These are phyloP conservation scores for Pythium chondricola DNA, from an alignment of 352 stramenopile genomes.

Conservation along the genomic window DNA sequence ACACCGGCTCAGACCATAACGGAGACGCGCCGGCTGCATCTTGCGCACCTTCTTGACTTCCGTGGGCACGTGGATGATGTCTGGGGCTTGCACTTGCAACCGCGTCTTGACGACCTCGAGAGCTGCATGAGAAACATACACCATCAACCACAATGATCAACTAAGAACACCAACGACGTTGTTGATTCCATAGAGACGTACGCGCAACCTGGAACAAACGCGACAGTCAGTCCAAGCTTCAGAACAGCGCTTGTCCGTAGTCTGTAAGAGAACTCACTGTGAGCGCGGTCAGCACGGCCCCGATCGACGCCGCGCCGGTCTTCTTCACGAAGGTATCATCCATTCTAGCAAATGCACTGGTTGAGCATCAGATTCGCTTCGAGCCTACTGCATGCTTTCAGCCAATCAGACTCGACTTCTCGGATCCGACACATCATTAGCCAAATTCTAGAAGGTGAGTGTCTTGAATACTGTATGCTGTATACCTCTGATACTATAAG, in stretches of 20 bases:
- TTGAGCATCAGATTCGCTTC: neutral
- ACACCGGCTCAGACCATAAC: neutral
- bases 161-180: neutral
- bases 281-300: constrained; percentile 61
- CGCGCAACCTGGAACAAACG: constrained; percentile 62
- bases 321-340: constrained; percentile 66
- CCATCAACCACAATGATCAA: constrained; percentile 1
- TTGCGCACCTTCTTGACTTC: constrained; percentile 38
- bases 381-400: neutral
- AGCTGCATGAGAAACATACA: constrained; percentile 25
- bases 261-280: constrained; percentile 41
- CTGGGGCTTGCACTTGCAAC: constrained; percentile 63
- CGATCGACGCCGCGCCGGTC: constrained; percentile 48
- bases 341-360: constrained; percentile 20
- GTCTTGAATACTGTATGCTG: too few species aligned
- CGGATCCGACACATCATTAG: too few species aligned
- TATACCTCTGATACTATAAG: too few species aligned
- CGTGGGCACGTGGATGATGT: constrained; percentile 38
- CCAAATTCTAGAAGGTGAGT: too few species aligned
- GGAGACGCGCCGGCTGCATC: neutral
- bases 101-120: constrained; percentile 85
- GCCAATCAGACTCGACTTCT: constrained; percentile 1
- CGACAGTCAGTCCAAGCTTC: too few species aligned
- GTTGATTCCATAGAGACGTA: constrained; percentile 21
- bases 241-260: too few species aligned